A percentile compares a stretch with the other conserved stretches of the same genome.
Conservation (phyloP, 2,329 filamentous ascomycete species). For the Cladosporium sp. region DNA sequence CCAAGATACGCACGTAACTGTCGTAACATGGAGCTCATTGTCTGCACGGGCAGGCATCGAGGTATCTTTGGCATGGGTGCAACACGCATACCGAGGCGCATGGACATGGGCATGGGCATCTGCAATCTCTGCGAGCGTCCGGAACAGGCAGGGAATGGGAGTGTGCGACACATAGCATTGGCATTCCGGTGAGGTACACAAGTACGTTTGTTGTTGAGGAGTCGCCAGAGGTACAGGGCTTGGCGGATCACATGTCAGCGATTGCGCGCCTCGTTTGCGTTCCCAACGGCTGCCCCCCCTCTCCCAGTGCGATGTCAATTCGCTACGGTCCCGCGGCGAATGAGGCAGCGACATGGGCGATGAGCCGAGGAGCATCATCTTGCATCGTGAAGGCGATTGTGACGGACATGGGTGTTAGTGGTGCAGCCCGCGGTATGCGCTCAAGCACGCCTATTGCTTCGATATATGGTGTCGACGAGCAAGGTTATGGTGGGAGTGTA, state of each 20-base stretch:
- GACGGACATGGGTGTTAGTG: neutral
- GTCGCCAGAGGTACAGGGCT: constrained; percentile 4
- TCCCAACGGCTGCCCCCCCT: constrained; percentile 15
- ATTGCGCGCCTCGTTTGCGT: constrained; percentile 14
- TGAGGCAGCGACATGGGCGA: neutral
- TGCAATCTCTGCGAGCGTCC: neutral
- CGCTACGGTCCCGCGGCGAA: constrained; percentile 7
- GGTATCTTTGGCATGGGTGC: too few relatives aligned
- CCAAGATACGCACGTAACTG: neutral
- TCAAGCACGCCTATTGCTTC: neutral
- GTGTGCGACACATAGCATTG: neutral
- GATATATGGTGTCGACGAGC: neutral
- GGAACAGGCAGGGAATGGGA: neutral
- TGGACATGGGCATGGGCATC: neutral
- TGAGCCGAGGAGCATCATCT: constrained; percentile 6
- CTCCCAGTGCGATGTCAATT: constrained; percentile 8
- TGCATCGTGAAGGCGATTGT: neutral
- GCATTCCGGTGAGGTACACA: constrained; percentile 7
- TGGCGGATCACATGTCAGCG: constrained; percentile 20
- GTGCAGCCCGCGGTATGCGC: too few relatives aligned
- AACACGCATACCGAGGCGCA: neutral
- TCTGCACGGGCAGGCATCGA: neutral
- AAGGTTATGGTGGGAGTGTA: neutral
- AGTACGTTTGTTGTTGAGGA: neutral
- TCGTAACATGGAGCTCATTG: neutral